These are phyloP conservation scores for Malbranchea zuffiana DNA, from an alignment of 2,329 filamentous ascomycete genomes.

Conservation along the genomic window DNA sequence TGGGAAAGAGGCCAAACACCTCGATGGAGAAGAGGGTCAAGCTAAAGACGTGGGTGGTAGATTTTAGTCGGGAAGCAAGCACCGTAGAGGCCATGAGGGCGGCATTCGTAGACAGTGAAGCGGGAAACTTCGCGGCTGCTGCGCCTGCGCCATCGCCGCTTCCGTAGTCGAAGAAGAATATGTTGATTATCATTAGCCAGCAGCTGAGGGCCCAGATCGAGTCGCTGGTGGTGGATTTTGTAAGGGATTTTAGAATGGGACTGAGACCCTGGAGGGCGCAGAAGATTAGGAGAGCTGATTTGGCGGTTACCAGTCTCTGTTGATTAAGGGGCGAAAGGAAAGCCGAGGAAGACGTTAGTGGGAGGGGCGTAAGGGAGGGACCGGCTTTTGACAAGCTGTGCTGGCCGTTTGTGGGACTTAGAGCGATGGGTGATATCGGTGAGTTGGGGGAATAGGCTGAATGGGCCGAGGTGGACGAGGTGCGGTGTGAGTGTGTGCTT, in stretches of 20 bases:
- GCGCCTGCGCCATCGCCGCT: slow-evolving; percentile 37
- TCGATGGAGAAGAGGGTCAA: slow-evolving; percentile 94
- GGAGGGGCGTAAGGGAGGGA: slow-evolving; percentile 9
- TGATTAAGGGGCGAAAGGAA: slow-evolving; percentile 46
- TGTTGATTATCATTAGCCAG: slow-evolving; percentile 86
- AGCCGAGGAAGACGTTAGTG: slow-evolving; percentile 25
- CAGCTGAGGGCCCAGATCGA: slow-evolving; percentile 96
- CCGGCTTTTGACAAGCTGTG: slow-evolving; percentile 15
- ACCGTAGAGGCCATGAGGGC: slow-evolving; percentile 95
- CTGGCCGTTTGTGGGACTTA: slow-evolving; percentile 23
- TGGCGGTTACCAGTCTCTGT: slow-evolving; percentile 66
- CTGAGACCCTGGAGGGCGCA: slow-evolving; percentile 83
- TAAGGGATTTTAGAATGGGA: slow-evolving; percentile 94
- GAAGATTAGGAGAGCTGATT: slow-evolving; percentile 87
- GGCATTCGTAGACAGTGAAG: slow-evolving; percentile 78
- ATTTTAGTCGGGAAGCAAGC: slow-evolving; percentile 75
- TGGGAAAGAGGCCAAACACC: slow-evolving; percentile 94
- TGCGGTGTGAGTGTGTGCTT: slow-evolving; percentile 40
- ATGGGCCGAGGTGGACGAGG: slow-evolving; percentile 47
- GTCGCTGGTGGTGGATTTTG: slow-evolving; percentile 79
- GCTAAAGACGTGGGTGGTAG: slow-evolving; percentile 88
- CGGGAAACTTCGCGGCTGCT: slow-evolving; percentile 41
- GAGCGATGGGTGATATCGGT: slow-evolving; percentile 16
- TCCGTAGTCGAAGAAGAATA: slow-evolving; percentile 96
- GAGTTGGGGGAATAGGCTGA: slow-evolving; percentile 30